These are phyloP conservation scores for Leccinellum albellum DNA, from an alignment of 768 basidiomycete species.

Conservation along the genomic window DNA sequence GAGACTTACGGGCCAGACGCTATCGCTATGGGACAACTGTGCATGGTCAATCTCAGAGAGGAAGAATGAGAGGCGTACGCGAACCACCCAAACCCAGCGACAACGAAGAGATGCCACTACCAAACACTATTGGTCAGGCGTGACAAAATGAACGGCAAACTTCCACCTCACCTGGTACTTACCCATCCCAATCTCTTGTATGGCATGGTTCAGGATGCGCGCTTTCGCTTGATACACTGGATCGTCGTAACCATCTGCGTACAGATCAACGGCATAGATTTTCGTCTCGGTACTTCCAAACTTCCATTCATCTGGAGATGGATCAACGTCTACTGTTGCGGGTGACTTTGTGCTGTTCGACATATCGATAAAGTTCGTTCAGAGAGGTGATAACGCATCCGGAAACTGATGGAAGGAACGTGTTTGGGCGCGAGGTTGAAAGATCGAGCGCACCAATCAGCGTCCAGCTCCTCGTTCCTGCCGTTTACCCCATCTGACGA, in stretches of 20 bases:
- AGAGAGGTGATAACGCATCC: background rate
- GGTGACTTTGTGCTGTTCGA: background rate
- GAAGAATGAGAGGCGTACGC: conserved; percentile 25
- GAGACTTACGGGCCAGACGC: conserved; percentile 38
- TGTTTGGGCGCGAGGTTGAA: background rate
- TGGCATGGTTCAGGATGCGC: conserved; percentile 40
- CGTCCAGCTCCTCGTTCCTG: too few species aligned
- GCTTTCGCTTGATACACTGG: conserved; percentile 51
- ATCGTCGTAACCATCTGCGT: conserved; percentile 37
- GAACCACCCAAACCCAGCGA: conserved; percentile 42
- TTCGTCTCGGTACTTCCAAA: background rate
- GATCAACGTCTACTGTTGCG: background rate
- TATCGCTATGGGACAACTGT: conserved; percentile 25
- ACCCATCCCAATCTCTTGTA: conserved; percentile 57
- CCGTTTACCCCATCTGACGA: too few species aligned
- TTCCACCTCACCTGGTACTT: conserved; percentile 41
- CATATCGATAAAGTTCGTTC: background rate
- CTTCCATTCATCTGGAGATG: background rate
- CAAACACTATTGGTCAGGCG: background rate
- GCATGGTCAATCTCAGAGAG: too few species aligned
- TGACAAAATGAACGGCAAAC: background rate
- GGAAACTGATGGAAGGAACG: background rate
- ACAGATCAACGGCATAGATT: conserved; percentile 22
- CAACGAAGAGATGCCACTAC: conserved; percentile 38
- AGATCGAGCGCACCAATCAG: background rate